phyloP scores from a whole-genome alignment of 805 yeast species.

The Starmerella tilneyi region DNA sequence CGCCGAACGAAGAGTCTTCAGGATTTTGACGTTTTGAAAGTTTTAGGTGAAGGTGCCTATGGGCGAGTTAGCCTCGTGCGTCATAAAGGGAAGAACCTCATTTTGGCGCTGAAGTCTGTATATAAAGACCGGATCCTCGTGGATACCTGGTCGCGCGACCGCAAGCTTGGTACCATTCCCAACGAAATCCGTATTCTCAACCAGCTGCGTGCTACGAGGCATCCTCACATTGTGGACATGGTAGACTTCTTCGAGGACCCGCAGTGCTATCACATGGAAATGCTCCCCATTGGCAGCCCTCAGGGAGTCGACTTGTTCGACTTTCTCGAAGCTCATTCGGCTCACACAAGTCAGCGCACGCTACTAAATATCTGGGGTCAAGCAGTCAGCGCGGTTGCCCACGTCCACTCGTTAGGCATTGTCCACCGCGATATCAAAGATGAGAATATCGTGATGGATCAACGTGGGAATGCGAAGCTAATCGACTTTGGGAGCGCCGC shows the following conservation, averaged over 20 bases:
- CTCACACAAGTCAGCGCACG: not conserved
- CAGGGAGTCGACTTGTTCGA: constrained; percentile 93
- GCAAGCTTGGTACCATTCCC: constrained; percentile 84
- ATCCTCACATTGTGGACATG: constrained; percentile 75
- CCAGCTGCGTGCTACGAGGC: constrained; percentile 56
- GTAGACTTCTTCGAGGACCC: constrained; percentile 90
- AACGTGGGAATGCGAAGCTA: constrained; percentile 60
- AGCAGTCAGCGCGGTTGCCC: constrained; percentile 64
- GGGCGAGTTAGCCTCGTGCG: constrained; percentile 77
- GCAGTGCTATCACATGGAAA: constrained; percentile 78
- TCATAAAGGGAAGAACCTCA: constrained; percentile 38
- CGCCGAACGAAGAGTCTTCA: constrained; percentile 61
- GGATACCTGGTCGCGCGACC: constrained; percentile 95
- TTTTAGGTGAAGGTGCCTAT: constrained; percentile 93
- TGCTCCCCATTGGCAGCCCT: constrained; percentile 69
- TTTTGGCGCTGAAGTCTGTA: constrained; percentile 70
- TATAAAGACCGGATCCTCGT: constrained; percentile 87
- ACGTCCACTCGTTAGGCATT: constrained; percentile 71
- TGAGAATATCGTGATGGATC: constrained; percentile 83
- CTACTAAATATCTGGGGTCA: constrained; percentile 36
- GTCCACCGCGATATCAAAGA: constrained; percentile 93
- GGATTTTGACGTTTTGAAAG: constrained; percentile 61
- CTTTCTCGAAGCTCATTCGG: constrained; percentile 48
- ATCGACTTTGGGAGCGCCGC: constrained; percentile 97
- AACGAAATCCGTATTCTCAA: constrained; percentile 93